phyloP scores from a whole-genome alignment of 805 yeast genomes.

The Millerozyma miso region DNA sequence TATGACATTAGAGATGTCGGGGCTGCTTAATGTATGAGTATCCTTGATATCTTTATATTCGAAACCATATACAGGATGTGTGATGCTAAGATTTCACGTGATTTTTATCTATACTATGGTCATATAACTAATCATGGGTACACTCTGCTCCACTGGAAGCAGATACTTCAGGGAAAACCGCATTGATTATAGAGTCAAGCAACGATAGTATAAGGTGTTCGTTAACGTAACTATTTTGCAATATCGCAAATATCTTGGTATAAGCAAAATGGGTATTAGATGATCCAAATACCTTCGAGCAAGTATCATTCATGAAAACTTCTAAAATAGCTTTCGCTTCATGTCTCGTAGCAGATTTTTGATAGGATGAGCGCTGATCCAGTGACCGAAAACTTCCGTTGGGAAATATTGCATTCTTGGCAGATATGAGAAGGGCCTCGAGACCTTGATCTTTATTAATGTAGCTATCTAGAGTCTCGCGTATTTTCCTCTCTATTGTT shows the following conservation, averaged over 20 bases:
- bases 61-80: too few species aligned
- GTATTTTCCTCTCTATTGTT: conserved; percentile 69
- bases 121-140: not conserved
- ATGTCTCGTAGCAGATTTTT: conserved; percentile 48
- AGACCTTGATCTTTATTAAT: conserved; percentile 42
- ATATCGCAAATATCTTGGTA: conserved; percentile 52
- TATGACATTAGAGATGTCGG: too few species aligned
- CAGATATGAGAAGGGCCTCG: conserved; percentile 24
- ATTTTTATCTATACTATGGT: too few species aligned
- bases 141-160: not conserved
- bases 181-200: conserved; percentile 53
- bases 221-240: conserved; percentile 72
- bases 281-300: conserved; percentile 71
- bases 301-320: conserved; percentile 56
- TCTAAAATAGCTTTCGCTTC: conserved; percentile 59
- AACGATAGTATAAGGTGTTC: conserved; percentile 57
- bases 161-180: conserved; percentile 35
- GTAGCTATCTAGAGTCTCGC: conserved; percentile 37
- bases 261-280: conserved; percentile 63
- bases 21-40: too few species aligned
- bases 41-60: too few species aligned
- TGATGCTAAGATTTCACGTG: too few species aligned
- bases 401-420: conserved; percentile 32
- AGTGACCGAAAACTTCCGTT: conserved; percentile 47
- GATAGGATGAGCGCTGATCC: conserved; percentile 43